Percentiles rank a stretch among this genome's conserved stretches.
Conservation (phyloP, 192 early-diverging fungal species). For the Haplosporangium gracile region DNA sequence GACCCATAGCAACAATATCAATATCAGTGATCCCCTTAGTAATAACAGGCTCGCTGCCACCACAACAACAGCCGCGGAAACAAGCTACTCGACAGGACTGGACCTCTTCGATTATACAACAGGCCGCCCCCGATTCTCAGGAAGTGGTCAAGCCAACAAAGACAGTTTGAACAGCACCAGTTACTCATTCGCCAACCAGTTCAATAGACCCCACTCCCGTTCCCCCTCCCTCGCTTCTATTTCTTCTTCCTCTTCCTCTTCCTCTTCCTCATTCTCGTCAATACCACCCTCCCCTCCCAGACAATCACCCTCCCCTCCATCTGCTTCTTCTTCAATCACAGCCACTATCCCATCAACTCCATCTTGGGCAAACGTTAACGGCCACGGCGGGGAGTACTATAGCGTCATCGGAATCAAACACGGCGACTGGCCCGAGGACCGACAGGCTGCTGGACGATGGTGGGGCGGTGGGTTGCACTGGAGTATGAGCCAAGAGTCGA, state of each 20-base stretch:
- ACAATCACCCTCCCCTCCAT: neutral
- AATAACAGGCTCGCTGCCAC: neutral
- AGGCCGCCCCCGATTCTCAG: conserved; percentile 9
- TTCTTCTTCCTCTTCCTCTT: conserved; percentile 13
- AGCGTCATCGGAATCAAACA: conserved; percentile 48
- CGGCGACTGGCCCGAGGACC: conserved; percentile 39
- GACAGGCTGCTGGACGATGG: conserved; percentile 22
- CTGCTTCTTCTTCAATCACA: neutral
- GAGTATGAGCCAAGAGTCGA: conserved; percentile 25
- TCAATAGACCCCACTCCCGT: neutral
- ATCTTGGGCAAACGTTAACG: conserved; percentile 2
- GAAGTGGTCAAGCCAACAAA: neutral
- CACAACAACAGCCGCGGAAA: neutral
- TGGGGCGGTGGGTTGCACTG: conserved; percentile 29
- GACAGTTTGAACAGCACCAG: neutral
- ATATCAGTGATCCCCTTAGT: neutral
- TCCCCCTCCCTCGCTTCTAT: neutral
- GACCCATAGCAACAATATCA: neutral
- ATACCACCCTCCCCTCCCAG: neutral
- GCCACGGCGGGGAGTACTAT: conserved; percentile 17
- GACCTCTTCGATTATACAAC: conserved; percentile 38
- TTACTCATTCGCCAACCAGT: conserved; percentile 25
- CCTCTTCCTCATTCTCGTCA: conserved; percentile 2
- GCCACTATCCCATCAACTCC: neutral
- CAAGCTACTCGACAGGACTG: conserved; percentile 15